These are phyloP conservation scores for Daldinia concentrica DNA, from an alignment of 495 filamentous ascomycete genomes.

Conservation along the genomic window DNA sequence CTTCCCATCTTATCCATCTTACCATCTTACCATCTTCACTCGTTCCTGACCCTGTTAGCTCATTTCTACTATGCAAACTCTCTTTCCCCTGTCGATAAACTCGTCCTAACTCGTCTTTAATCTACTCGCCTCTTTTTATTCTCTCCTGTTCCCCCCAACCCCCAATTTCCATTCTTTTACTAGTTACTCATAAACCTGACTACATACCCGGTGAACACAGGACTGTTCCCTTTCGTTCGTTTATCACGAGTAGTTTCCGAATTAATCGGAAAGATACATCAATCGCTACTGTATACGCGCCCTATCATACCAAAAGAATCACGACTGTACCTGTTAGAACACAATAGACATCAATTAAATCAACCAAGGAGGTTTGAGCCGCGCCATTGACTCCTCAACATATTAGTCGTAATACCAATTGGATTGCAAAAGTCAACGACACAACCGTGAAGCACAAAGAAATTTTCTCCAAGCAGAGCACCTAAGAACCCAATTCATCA, in stretches of 20 bases:
- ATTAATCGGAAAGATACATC: conserved; percentile 18
- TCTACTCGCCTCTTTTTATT: conserved; percentile 12
- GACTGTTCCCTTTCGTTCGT: conserved; percentile 42
- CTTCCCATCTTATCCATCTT: not conserved
- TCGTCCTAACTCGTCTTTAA: not conserved
- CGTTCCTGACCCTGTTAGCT: not conserved
- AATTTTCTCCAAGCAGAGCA: not conserved
- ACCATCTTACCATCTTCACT: not conserved
- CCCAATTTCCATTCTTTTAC: conserved; percentile 24
- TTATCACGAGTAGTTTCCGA: conserved; percentile 18
- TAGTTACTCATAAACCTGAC: conserved; percentile 21
- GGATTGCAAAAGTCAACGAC: not conserved
- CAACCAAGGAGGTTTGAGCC: not conserved
- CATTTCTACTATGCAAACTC: conserved; percentile 28
- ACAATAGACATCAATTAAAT: conserved; percentile 4
- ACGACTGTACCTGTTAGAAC: conserved; percentile 2
- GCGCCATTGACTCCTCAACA: conserved; percentile 7
- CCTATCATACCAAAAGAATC: conserved; percentile 2
- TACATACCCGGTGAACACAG: conserved; percentile 41
- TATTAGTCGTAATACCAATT: conserved; percentile 10
- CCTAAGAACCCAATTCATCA: conserved; percentile 8
- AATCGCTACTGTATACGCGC: conserved; percentile 18
- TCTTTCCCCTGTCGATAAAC: conserved; percentile 47
- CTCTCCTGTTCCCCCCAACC: conserved; percentile 29
- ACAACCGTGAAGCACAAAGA: not conserved